A percentile compares a stretch with the other conserved stretches of the same genome.
phyloP scores from a whole-genome alignment of 2,329 filamentous ascomycete species.

The Septoria linicola region DNA sequence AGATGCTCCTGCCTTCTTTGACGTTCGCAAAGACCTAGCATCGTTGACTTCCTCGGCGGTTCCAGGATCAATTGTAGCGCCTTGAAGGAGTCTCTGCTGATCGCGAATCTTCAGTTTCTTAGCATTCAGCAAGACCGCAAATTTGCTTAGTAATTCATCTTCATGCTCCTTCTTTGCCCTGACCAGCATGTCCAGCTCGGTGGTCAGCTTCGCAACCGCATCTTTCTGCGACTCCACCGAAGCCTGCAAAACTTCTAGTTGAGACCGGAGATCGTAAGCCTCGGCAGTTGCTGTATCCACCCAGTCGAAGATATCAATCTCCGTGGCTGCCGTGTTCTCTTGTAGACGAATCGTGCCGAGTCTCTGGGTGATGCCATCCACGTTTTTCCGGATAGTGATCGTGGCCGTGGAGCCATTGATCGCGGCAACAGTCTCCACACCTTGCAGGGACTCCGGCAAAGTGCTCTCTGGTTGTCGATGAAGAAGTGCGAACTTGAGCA shows the following conservation, averaged over 20 bases:
- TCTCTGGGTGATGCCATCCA: conserved; percentile 69
- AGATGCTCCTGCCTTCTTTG: conserved; percentile 30
- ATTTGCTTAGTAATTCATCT: conserved; percentile 65
- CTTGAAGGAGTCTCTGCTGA: conserved; percentile 63
- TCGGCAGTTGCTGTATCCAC: conserved; percentile 59
- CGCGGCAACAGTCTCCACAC: conserved; percentile 60
- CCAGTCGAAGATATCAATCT: conserved; percentile 69
- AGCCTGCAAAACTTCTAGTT: conserved; percentile 42
- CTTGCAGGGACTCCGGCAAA: conserved; percentile 49
- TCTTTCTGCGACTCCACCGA: conserved; percentile 51
- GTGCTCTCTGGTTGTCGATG: conserved; percentile 42
- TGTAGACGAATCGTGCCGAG: conserved; percentile 64
- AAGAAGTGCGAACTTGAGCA: conserved; percentile 59
- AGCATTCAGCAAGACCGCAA: conserved; percentile 68
- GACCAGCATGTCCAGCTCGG: conserved; percentile 65
- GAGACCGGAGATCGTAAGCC: conserved; percentile 43
- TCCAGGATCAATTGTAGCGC: conserved; percentile 64
- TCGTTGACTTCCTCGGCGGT: conserved; percentile 26
- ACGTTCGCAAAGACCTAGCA: conserved; percentile 15
- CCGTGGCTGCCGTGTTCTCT: conserved; percentile 55
- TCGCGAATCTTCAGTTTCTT: conserved; percentile 79
- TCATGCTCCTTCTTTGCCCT: conserved; percentile 67
- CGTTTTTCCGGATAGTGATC: conserved; percentile 64
- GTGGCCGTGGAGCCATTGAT: conserved; percentile 55
- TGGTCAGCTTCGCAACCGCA: conserved; percentile 58